These are phyloP conservation scores for Trichoderma lentiforme DNA, from an alignment of 2,329 filamentous ascomycete species.

Conservation along the genomic window DNA sequence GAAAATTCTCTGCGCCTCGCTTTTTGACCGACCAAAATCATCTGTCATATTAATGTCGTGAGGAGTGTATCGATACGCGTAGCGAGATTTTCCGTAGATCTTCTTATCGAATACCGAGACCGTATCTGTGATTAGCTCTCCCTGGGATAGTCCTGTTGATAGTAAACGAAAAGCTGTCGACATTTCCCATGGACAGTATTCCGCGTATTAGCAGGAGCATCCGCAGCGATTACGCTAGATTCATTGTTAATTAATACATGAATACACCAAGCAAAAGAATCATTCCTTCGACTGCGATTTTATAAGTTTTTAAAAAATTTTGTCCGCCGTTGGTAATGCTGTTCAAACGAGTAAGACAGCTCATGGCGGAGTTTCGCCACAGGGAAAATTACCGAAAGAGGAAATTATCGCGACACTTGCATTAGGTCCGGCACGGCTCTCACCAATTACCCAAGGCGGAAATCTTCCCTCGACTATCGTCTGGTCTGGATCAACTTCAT, in stretches of 20 bases:
- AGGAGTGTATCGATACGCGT: background rate
- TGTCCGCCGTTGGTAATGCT: background rate
- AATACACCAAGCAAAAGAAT: background rate
- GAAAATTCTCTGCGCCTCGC: background rate
- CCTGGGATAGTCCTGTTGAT: background rate
- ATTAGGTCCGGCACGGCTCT: background rate
- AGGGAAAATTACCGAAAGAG: background rate
- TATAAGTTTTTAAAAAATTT: background rate
- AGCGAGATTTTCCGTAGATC: background rate
- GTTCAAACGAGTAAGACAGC: background rate
- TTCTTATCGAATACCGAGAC: background rate
- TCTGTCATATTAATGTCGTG: background rate
- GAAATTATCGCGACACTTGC: slow-evolving; percentile 8
- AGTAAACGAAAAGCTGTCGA: background rate
- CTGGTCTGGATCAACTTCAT: background rate
- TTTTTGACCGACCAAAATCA: background rate
- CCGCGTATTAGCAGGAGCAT: background rate
- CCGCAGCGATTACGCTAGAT: background rate
- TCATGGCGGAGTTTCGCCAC: background rate
- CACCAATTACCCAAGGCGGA: background rate
- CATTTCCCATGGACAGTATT: background rate
- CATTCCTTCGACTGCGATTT: background rate
- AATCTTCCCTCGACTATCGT: background rate
- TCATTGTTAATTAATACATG: background rate
- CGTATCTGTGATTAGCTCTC: background rate